Base-by-base conservation (phyloP, 805 yeast genomes). In the Lipomyces spencermartinsiae region DNA sequence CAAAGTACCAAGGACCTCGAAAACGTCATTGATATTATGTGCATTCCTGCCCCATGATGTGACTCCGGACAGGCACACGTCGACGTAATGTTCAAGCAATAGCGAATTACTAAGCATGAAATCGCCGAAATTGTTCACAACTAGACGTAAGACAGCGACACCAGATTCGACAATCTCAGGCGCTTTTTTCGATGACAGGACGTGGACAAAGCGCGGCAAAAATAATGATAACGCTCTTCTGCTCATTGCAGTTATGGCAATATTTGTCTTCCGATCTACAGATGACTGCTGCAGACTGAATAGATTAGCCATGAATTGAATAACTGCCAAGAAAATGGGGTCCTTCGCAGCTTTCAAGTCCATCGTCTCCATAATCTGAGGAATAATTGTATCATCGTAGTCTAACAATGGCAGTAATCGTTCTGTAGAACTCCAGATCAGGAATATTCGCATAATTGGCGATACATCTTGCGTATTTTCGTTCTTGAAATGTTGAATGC, bases 381-480 rank as follows among this genome's bases (percentile, higher is more conserved):
- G 82, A 7, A 92, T 85, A 1, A 84, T 81, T 61, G 78, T 82
- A 58, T 89, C 84, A 70, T 90, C 90, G 64, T 82, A 78, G 64
- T 61, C 39, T 57, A 92, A 78, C 67, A 89, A 85, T 14, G 81
- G 81, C 59, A 83, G 79, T 51, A 89, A 81, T 29, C 80, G 79
- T 4, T 81, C 79, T 39, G 79, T 76, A 4, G 81, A 75, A 60
- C 90, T 80, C 87, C 97, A 85, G 8, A 84, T 79, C 6, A 86
- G 78, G 74, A 94, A 84, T 9, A 92, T 76, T 65, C 82, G 85
- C 85, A 93, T 80, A 57, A 94, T 76, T 0, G 97, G 84, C 0
- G 98, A 92, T 0, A 94, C 89, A 74, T 90, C 92, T 75, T 92
- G 96, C 39, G 89, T 80, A 76, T 94, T 95, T 74, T 90, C 97